phyloP scores from a whole-genome alignment of 2,329 filamentous ascomycete genomes.

The Arachnomyces sp. region DNA sequence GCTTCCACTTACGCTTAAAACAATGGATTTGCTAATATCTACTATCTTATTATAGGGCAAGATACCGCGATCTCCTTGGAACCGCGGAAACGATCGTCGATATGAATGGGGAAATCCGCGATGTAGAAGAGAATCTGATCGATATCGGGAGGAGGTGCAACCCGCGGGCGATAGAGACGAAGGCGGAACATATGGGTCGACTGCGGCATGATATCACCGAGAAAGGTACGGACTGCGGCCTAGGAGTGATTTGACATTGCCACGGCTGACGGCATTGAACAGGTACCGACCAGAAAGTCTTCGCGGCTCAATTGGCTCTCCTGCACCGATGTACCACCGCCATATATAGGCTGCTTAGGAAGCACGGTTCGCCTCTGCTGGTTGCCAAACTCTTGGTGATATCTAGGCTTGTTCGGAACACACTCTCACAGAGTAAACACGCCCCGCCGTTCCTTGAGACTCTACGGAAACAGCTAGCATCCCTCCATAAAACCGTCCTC shows the following conservation, averaged over 20 bases:
- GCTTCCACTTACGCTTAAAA: background rate
- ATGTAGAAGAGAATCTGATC: conserved; percentile 62
- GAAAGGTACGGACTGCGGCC: conserved; percentile 21
- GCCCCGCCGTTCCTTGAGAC: conserved; percentile 50
- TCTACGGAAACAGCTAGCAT: conserved; percentile 55
- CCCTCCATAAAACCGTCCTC: conserved; percentile 56
- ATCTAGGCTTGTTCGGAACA: conserved; percentile 65
- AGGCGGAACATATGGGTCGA: conserved; percentile 51
- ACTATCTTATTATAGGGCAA: conserved; percentile 37
- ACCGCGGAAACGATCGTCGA: conserved; percentile 90
- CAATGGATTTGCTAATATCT: conserved; percentile 5
- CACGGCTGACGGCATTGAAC: conserved; percentile 18
- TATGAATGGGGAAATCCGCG: conserved; percentile 72
- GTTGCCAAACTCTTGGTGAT: conserved; percentile 67
- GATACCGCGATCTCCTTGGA: conserved; percentile 80
- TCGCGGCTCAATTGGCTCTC: conserved; percentile 50
- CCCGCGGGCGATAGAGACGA: conserved; percentile 58
- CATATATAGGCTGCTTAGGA: conserved; percentile 46
- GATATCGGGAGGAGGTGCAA: conserved; percentile 72
- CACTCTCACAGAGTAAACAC: conserved; percentile 48
- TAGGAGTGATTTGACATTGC: conserved; percentile 1
- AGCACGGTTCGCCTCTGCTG: conserved; percentile 43
- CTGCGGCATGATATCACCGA: conserved; percentile 27
- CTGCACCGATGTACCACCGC: conserved; percentile 48
- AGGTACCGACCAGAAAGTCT: conserved; percentile 37